Base-by-base conservation (phyloP, 768 basidiomycete species). In the Baorangia bicolor region DNA sequence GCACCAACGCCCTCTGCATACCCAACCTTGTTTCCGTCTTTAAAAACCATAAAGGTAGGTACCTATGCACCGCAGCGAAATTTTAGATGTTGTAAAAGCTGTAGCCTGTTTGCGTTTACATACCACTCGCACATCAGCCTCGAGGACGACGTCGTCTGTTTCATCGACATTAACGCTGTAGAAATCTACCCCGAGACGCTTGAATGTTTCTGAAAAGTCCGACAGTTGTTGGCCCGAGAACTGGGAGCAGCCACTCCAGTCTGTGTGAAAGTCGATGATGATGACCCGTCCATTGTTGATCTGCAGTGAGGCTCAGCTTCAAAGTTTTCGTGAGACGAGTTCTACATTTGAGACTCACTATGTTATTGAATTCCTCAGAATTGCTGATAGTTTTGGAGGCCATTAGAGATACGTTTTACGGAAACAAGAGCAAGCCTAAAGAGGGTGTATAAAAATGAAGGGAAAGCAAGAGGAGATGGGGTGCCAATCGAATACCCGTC, bases 111-210 rank as follows among this genome's bases (percentile, higher is more conserved):
- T 2, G 38, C 33, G 42, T 49, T 37, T 28, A 55, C 86, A 35
- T 67, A 88, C 87, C 49, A 84, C 85, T 55, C 81, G 77, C 53
- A 89, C 74, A 38, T 81, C 81, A 48, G 80, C 82, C 69, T 87
- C 85, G 55, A 81, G 69, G 1, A 81, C 65, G 47, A 88, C 81
- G 0, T 79, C 76, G 5, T 64, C 56, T 49, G 80, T 79, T 35
- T 74, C 75, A 61, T 93, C 90, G 30, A 90, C 81, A 59, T 93
- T 83, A 53, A 91, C 84, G 67, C 87, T 88, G 78, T 85, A 88
- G 69, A 89, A 87, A 18, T 77, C 76, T 51, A 87, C 66, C 13
- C 66, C 73, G 3, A 69, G 57, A 49, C 61, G 65, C 21, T 69
- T 66, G 6, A 61, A 60, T 12, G 64, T 40, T 6, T 70, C 66